Evolutionary conservation across 257 asterid genomes (phyloP), one percentile per base, ranked within the genome.

Genomic region (Plantago major): DNA sequence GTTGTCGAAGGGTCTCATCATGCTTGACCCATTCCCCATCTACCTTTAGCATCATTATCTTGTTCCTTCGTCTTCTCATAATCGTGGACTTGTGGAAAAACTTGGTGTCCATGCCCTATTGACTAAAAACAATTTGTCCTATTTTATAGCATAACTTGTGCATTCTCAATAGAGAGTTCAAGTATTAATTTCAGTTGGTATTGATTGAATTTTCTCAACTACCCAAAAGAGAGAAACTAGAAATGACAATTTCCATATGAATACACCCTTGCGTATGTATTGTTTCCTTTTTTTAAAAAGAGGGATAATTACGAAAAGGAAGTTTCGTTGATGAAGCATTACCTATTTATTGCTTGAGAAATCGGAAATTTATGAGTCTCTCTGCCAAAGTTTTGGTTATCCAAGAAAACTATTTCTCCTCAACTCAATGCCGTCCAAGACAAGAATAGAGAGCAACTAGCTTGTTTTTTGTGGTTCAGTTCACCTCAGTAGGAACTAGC

Each of bases 331-430:
- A 11, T 40, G 11, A 12, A 55, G 43, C 60, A 60, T 44, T 59
- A 33, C 56, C 67, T 66, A 72, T 72, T 79, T 64, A 67, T 71
- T 70, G 67, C 62, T 59, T 22, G 67, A 46, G 59, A 55, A 51
- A 60, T 50, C 30, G 42, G 46, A 51, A 50, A 58, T 63, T 76
- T 28, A 66, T 73, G 81, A 45, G 55, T 18, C 63, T 33, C 40
- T 33, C 40, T 33, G 40, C 40, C 40, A 33, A 33, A 33, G 40
- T 10, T 63, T 73, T 37, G 74, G 65, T 11, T 64, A 68, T 68
- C 78, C 77, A 19, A 53, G 50, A 62, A 66, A 63, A 53, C 45
- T 67, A 60, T 67, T 58, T 50, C 60, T 56, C 18, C 53, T 40
- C 64, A 73, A 57, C 60, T 47, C 79, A 58, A 69, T 61, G 72